A percentile compares a stretch with the other conserved stretches of the same genome.
Conservation (phyloP, 805 yeast genomes). For the Saccharomycopsis malanga region DNA sequence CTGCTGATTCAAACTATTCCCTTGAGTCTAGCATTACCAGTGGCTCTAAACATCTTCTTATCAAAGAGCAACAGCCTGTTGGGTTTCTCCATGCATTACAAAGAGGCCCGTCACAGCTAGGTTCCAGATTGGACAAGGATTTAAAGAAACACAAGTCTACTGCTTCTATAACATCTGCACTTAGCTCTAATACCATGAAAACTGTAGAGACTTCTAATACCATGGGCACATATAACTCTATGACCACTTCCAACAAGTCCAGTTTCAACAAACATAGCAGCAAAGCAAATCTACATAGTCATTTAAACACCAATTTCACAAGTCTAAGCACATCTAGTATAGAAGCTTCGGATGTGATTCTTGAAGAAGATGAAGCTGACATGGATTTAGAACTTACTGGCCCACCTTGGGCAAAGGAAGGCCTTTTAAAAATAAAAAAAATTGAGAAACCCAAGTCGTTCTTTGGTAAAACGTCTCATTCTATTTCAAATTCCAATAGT, state of each 20-base stretch:
- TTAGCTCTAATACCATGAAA: constrained; percentile 16
- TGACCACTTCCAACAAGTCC: constrained; percentile 7
- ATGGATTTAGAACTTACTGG: constrained; percentile 58
- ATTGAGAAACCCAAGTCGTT: constrained; percentile 19
- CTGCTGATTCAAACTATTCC: not conserved
- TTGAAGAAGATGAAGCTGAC: constrained; percentile 42
- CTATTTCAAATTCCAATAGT: constrained; percentile 1
- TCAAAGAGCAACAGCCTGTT: constrained; percentile 19
- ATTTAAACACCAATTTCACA: not conserved
- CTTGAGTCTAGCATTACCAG: not conserved
- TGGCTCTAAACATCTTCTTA: not conserved
- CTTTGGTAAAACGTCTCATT: constrained; percentile 7
- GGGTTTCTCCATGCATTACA: constrained; percentile 21
- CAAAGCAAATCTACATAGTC: not conserved
- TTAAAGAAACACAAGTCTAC: constrained; percentile 14
- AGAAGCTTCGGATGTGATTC: constrained; percentile 14
- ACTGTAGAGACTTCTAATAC: constrained; percentile 18
- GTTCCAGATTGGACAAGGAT: constrained; percentile 4
- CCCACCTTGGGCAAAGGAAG: constrained; percentile 76
- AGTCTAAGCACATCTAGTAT: not conserved
- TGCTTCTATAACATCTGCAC: constrained; percentile 19
- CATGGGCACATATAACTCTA: constrained; percentile 14
- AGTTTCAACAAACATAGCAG: not conserved
- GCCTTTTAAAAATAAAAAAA: constrained; percentile 38
- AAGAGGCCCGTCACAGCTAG: constrained; percentile 10